phyloP scores from a whole-genome alignment of 352 stramenopile genomes.

The Globisporangium solare region DNA sequence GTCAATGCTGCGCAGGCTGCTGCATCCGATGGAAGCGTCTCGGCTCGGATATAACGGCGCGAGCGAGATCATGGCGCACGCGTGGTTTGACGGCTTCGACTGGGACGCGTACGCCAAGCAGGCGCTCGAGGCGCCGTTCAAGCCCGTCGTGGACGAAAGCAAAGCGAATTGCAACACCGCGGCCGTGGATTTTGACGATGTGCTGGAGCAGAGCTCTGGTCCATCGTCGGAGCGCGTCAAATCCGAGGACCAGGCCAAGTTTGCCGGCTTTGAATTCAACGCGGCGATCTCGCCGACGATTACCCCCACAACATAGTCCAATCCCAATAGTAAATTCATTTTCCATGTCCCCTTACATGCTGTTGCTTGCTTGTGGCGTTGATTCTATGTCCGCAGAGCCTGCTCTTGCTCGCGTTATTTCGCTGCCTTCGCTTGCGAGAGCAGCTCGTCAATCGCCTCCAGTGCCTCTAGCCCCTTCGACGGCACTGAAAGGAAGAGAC shows the following conservation, averaged over 20 bases:
- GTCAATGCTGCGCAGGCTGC: slow-evolving; percentile 39
- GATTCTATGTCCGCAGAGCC: no score
- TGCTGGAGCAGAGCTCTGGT: slow-evolving; percentile 37
- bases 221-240: slow-evolving; percentile 24
- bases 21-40: slow-evolving; percentile 40
- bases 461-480: slow-evolving; percentile 53
- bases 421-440: neutral
- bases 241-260: slow-evolving; percentile 42
- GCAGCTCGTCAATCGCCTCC: slow-evolving; percentile 38
- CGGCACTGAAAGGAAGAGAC: slow-evolving; percentile 39
- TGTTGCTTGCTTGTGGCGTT: no score
- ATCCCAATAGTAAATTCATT: no score
- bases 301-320: neutral
- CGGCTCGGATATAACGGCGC: slow-evolving; percentile 36
- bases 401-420: no score
- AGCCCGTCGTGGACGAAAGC: slow-evolving; percentile 46
- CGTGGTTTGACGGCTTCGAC: slow-evolving; percentile 53
- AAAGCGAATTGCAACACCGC: slow-evolving; percentile 66
- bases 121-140: slow-evolving; percentile 36
- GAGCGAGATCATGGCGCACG: slow-evolving; percentile 43
- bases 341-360: no score
- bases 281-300: slow-evolving; percentile 10
- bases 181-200: slow-evolving; percentile 57
- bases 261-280: slow-evolving; percentile 61
- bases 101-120: slow-evolving; percentile 40